Evolutionary conservation across 2,329 filamentous ascomycete genomes (phyloP), one percentile per base, ranked within the genome.

Genomic region (Aspergillus sp.): DNA sequence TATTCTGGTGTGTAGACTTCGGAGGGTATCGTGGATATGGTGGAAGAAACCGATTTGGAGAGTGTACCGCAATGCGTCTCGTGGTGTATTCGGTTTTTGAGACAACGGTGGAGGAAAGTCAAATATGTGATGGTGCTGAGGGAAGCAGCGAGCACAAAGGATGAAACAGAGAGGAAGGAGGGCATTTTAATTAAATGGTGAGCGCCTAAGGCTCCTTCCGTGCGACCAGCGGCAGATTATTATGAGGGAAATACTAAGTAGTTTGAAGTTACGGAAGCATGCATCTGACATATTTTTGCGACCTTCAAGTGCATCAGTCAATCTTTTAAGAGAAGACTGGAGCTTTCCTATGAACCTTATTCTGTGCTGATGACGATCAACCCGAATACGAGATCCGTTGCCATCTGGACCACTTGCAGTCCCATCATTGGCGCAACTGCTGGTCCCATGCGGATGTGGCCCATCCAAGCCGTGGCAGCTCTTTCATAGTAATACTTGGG

Each of bases 81-180:
- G 54, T 72, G 69, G 5, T 62, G 55, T 49, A 73, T 60, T n/a
- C 68, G 64, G 15, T 67, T 56, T 17, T 66, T 62, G 15, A 73
- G 63, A 19, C 62, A 62, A 6, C 59, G 57, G 57, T 73, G 71
- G 49, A 65, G 60, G 8, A 65, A 51, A 58, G 69, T 69, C 48
- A 72, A 55, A 32, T 66, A 71, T 8, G 70, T 30, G 5, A 61
- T 59, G 62, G 70, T 80, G 2, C 61, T 80, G 5, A 60, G 66
- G 1, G 59, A 66, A 8, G 69, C 54, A 3, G 57, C 57, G 10
- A 62, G 21, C 3, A 56, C 15, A 2, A 52, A 48, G 8, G 60
- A 54, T 5, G 59, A 42, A 5, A 61, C 7, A 4, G 50, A 47
- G 38, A 55, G 17, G 6, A 32, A 13, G 5, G 41, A 19, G 10